These are phyloP conservation scores for Ettlia oleoabundans DNA, from an alignment of 139 green algal species.

Conservation along the genomic window DNA sequence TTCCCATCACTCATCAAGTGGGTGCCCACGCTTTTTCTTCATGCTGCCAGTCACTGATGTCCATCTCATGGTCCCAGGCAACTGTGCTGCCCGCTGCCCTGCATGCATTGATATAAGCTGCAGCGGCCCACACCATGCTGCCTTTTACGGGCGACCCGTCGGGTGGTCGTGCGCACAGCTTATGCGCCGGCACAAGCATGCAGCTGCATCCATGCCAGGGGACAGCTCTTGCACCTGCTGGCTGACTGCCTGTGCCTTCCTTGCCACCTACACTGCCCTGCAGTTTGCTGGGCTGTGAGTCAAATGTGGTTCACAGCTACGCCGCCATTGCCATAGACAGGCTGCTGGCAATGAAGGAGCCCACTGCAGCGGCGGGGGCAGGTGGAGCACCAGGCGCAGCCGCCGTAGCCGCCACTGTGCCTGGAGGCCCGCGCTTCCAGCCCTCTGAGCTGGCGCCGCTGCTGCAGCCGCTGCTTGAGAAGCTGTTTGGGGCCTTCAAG, in stretches of 20 bases:
- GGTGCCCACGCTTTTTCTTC: background rate
- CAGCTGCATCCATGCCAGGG: background rate
- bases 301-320: constrained; percentile 97
- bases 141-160: no score
- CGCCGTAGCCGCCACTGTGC: no score
- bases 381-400: no score
- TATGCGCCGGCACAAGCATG: background rate
- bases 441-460: constrained; percentile 71
- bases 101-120: no score
- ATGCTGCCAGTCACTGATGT: no score
- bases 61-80: no score
- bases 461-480: constrained; percentile 74
- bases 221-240: no score
- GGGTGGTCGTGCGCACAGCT: no score
- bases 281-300: constrained; percentile 63
- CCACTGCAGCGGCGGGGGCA: background rate
- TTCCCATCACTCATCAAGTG: constrained; percentile 72
- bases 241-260: background rate
- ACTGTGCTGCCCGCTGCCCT: background rate
- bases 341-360: constrained; percentile 67
- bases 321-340: constrained; percentile 91
- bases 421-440: constrained; percentile 53
- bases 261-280: background rate
- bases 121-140: no score
- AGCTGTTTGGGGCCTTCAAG: constrained; percentile 89